A percentile compares a stretch with the other conserved stretches of the same genome.
These are phyloP conservation scores for Leishmania turanica DNA, from an alignment of 208 protist genomes.

Conservation along the genomic window DNA sequence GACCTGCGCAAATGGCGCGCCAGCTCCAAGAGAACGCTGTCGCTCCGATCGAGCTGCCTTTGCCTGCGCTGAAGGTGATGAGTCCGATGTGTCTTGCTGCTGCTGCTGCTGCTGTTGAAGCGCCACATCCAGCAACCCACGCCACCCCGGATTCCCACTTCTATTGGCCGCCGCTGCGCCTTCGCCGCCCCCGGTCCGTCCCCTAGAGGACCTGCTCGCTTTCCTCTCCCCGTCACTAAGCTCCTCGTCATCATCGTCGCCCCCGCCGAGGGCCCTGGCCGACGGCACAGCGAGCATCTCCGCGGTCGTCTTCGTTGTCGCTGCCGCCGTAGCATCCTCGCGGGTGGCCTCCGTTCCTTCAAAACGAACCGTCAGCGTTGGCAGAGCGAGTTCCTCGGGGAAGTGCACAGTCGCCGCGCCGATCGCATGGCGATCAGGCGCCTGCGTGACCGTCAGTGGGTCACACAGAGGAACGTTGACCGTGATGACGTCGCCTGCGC, in stretches of 20 bases:
- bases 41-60: constrained; percentile 3
- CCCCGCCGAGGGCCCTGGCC: constrained; percentile 11
- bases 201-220: background rate
- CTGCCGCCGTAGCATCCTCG: constrained; percentile 30
- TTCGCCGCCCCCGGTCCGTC: background rate
- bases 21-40: background rate
- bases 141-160: constrained; percentile 27
- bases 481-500: background rate
- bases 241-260: constrained; percentile 11
- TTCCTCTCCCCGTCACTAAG: background rate
- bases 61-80: background rate
- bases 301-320: constrained; percentile 28
- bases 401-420: constrained; percentile 56
- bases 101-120: constrained; percentile 35
- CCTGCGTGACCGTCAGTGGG: constrained; percentile 19
- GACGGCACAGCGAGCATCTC: constrained; percentile 59
- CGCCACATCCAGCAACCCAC: constrained; percentile 40
- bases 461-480: constrained; percentile 30
- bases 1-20: constrained; percentile 12
- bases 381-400: constrained; percentile 60
- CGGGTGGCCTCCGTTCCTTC: constrained; percentile 20
- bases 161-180: background rate
- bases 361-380: constrained; percentile 50
- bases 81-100: background rate
- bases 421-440: constrained; percentile 23